These are phyloP conservation scores for Salvia miltiorrhiza DNA, from an alignment of 257 asterid species.

Conservation along the genomic window DNA sequence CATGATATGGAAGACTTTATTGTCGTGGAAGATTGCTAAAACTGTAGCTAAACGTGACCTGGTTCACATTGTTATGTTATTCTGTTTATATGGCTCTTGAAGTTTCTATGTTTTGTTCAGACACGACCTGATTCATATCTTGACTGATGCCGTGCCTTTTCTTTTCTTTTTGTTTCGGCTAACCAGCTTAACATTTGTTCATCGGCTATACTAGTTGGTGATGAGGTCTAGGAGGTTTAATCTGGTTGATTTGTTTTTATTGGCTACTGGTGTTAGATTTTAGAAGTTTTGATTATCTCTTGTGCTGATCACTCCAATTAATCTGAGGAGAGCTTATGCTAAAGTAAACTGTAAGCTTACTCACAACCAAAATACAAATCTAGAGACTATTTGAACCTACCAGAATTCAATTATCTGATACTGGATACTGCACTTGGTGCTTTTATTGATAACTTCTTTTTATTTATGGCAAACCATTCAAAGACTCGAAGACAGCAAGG, in stretches of 20 bases:
- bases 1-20: not conserved
- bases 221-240: conserved; percentile 1
- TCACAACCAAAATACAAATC: not conserved
- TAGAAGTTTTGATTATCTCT: not conserved
- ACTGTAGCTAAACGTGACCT: conserved; percentile 1
- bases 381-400: conserved; percentile 6
- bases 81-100: not conserved
- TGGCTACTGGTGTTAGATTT: not conserved
- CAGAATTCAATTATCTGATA: not conserved
- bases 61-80: not conserved
- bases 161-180: not conserved
- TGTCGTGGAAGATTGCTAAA: not conserved
- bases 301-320: conserved; percentile 1
- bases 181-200: not conserved
- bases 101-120: not conserved
- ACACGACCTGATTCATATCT: not conserved
- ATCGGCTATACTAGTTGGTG: not conserved
- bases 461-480: not conserved
- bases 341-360: not conserved
- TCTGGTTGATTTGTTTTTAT: not conserved
- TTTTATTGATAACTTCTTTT: not conserved
- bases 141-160: not conserved
- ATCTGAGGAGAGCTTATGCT: not conserved
- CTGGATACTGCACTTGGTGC: not conserved
- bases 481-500: conserved; percentile 31